Evolutionary conservation across 805 yeast genomes (phyloP), one percentile per base, ranked within the genome.

Genomic region (Starmerella khaoyaiensis): DNA sequence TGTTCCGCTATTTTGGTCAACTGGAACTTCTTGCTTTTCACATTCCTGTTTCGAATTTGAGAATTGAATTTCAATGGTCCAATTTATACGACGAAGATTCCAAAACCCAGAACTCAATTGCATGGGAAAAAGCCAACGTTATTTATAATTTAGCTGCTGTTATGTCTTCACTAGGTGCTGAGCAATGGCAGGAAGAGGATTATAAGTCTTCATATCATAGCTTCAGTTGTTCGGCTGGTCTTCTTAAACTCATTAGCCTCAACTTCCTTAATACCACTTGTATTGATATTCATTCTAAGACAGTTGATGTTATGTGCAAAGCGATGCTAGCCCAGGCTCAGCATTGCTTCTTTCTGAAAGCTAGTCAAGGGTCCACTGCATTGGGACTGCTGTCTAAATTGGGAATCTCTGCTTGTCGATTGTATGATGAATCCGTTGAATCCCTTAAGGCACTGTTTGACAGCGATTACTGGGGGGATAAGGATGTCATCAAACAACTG

Each of bases 211-310:
- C 83, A 0, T 66, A 76, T 43, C 70, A 69, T 27, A 57, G 63
- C 33, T 71, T 79, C 50, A 82, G 82, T 43, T 76, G 74, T 40
- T 74, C 94, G 2, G 78, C 90, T 4, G 93, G 95, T 1, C 68
- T 83, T 21, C 79, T 70, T 51, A 67, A 70, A 42, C 80, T 71
- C 47, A 63, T 86, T 19, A 67, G 76, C 30, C 87, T 79, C 47
- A 80, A 79, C 57, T 87, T 87, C 57, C 60, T 84, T 32, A 90
- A 86, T 58, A 87, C 95, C 0, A 95, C 97, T 1, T 72, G 84
- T 4, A 62, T 67, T 4, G 98, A 87, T 57, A 61, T 86, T 34
- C 64, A 69, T 42, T 79, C 78, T 23, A 72, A 76, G 17, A 74
- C 82, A 0, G 71, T 81, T 8, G 65, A 67, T 28, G 76, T 81